Conservation (phyloP, 306 rosid genomes). For the Dalbergia cultrata region DNA sequence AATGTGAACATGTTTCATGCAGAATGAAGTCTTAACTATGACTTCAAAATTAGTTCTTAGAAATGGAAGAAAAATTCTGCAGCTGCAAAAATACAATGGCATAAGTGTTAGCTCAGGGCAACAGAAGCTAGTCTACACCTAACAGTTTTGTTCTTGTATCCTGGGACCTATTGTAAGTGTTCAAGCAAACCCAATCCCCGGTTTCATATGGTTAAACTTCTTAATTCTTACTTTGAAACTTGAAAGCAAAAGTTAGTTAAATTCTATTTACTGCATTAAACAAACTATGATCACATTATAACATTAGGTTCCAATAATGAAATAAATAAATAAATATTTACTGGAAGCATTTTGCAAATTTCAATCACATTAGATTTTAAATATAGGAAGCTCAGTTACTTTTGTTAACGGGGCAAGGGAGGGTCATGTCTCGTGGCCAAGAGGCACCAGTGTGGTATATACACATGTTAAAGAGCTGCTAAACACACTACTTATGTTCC, state of each 20-base stretch:
- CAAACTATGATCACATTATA: not conserved
- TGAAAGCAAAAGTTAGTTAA: not conserved
- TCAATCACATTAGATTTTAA: slow-evolving; percentile 12
- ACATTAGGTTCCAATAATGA: slow-evolving; percentile 1
- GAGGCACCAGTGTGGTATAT: not conserved
- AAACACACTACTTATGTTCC: not conserved
- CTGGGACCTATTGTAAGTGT: not conserved
- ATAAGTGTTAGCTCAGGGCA: too few relatives aligned
- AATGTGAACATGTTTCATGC: too few relatives aligned
- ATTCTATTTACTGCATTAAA: not conserved
- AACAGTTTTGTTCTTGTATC: slow-evolving; percentile 6
- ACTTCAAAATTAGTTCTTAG: not conserved
- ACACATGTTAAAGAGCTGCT: not conserved
- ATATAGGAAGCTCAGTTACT: not conserved
- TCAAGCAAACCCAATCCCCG: not conserved
- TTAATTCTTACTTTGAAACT: slow-evolving; percentile 5
- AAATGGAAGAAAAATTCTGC: not conserved
- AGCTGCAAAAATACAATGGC: not conserved
- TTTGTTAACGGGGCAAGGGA: not conserved
- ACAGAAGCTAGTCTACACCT: slow-evolving; percentile 3
- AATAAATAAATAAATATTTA: not conserved
- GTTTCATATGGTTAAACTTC: not conserved
- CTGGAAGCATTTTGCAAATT: slow-evolving; percentile 19
- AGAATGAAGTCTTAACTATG: too few relatives aligned
- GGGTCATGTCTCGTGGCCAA: too few relatives aligned